Conservation (phyloP, 2,329 filamentous ascomycete genomes). For the Ophiocordyceps robertsii region DNA sequence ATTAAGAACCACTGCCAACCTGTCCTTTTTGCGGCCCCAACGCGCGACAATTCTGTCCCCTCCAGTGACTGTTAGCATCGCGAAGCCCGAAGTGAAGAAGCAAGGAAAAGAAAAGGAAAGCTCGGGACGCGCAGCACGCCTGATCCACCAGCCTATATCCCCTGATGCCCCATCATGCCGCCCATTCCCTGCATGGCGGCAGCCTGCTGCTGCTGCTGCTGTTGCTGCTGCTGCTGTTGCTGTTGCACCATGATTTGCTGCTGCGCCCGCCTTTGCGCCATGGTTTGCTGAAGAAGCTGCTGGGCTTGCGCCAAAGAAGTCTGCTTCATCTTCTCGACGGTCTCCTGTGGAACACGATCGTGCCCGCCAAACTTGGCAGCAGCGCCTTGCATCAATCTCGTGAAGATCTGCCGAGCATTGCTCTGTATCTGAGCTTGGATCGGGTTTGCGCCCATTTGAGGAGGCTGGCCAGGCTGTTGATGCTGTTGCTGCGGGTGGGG, state of each 20-base stretch:
- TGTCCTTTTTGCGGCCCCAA: not conserved
- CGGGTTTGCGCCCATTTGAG: conserved; percentile 13
- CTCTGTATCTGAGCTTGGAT: conserved; percentile 20
- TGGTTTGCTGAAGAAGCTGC: conserved; percentile 16
- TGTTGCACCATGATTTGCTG: conserved; percentile 24
- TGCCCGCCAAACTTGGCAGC: conserved; percentile 24
- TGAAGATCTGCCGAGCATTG: conserved; percentile 23
- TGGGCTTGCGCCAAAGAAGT: conserved; percentile 25
- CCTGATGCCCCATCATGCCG: conserved; percentile 38
- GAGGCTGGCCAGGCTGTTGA: conserved; percentile 16
- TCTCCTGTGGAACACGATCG: conserved; percentile 32
- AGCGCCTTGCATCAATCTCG: conserved; percentile 19
- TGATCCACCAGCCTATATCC: conserved; percentile 21
- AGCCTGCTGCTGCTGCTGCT: conserved; percentile 24
- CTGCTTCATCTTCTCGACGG: conserved; percentile 29
- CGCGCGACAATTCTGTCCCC: not conserved
- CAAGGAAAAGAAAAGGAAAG: not conserved
- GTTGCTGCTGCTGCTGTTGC: conserved; percentile 15
- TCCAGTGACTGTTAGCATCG: not conserved
- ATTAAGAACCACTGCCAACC: not conserved
- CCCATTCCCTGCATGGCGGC: conserved; percentile 38
- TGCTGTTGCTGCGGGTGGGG: conserved; percentile 16
- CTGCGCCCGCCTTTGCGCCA: conserved; percentile 17
- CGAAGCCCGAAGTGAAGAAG: not conserved
- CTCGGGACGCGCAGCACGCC: not conserved